Conservation (phyloP, 2,329 filamentous ascomycete genomes). For the Ceratocystis cubensis region DNA sequence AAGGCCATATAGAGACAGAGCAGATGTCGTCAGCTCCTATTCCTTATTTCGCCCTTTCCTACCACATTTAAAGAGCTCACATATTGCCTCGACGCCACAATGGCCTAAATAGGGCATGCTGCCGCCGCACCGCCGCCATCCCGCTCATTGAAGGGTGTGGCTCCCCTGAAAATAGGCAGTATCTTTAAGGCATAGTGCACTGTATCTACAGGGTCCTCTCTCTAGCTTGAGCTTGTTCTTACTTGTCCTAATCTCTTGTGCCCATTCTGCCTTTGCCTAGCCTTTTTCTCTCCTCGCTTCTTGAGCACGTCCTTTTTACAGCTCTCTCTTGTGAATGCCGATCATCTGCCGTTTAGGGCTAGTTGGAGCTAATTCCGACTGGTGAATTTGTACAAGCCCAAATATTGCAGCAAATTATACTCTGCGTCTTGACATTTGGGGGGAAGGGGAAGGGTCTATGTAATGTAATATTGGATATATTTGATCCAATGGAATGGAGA, state of each 20-base stretch:
- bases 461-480: too few relatives aligned
- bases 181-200: background rate
- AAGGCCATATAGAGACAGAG: background rate
- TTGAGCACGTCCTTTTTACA: slow-evolving; percentile 6
- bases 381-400: background rate
- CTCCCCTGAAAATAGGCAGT: background rate
- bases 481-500: too few relatives aligned
- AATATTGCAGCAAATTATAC: background rate
- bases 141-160: background rate
- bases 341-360: slow-evolving; percentile 8
- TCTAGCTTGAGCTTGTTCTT: background rate
- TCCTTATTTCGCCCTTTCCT: background rate
- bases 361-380: background rate
- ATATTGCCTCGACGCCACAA: background rate
- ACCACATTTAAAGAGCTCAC: background rate
- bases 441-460: too few relatives aligned
- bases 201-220: background rate
- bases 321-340: background rate
- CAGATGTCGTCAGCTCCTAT: background rate
- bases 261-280: background rate
- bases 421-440: background rate
- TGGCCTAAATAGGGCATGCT: background rate
- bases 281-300: background rate
- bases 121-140: background rate
- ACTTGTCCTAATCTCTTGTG: background rate